phyloP scores from a whole-genome alignment of 2,329 filamentous ascomycete species.

The Nakataea oryzae region DNA sequence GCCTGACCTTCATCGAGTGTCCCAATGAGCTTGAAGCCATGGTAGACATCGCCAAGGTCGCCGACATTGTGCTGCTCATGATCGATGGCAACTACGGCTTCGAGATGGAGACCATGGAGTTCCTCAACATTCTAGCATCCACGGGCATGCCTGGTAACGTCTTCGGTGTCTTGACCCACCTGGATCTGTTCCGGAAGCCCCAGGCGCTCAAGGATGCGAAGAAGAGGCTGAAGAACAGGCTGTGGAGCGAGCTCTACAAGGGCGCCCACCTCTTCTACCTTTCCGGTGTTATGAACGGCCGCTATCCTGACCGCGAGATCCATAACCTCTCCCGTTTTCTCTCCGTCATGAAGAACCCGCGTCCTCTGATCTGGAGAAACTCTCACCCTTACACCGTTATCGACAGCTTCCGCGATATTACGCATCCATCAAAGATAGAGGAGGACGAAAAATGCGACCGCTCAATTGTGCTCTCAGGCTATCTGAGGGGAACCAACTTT shows the following conservation, averaged over 20 bases:
- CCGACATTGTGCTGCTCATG: conserved; percentile 94
- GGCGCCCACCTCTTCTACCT: conserved; percentile 96
- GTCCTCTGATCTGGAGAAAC: conserved; percentile 94
- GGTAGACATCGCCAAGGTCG: conserved; percentile 95
- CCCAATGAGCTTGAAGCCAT: conserved; percentile 94
- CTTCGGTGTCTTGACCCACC: conserved; percentile 90
- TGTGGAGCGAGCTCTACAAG: conserved; percentile 96
- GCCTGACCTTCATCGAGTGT: conserved; percentile 92
- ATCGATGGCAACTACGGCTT: conserved; percentile 99
- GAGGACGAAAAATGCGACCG: conserved; percentile 83
- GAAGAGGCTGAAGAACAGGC: conserved; percentile 87
- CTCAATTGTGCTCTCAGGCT: conserved; percentile 84
- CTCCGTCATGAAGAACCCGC: conserved; percentile 97
- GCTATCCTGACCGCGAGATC: conserved; percentile 92
- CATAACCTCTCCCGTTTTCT: conserved; percentile 93
- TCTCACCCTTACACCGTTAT: conserved; percentile 89
- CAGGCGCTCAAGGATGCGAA: conserved; percentile 87
- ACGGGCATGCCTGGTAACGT: conserved; percentile 98
- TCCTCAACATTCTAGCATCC: conserved; percentile 83
- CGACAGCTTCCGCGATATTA: conserved; percentile 91
- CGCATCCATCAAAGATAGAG: conserved; percentile 84
- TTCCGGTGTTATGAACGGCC: conserved; percentile 89
- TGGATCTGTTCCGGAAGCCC: conserved; percentile 91
- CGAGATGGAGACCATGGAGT: conserved; percentile 99
- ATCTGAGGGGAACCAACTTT: conserved; percentile 91